Evolutionary conservation across 1,284 basidiomycete genomes (phyloP).

Genomic region (Puccinia novopanici): DNA sequence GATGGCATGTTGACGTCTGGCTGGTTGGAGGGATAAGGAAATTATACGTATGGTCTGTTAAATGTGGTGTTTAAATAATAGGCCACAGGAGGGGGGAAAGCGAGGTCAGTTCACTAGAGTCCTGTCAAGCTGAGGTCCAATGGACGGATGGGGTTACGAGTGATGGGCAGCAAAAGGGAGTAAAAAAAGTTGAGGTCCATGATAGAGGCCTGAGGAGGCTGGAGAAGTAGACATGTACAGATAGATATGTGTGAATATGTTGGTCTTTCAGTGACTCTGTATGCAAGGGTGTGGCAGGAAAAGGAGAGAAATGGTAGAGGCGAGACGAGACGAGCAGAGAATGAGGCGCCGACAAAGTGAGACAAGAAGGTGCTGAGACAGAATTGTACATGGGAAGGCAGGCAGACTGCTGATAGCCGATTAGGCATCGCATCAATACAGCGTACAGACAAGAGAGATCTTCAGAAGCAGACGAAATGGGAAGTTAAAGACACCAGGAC

Average conservation of each 20-base stretch:
- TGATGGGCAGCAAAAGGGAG: background rate
- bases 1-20: slow-evolving; percentile 10
- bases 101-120: background rate
- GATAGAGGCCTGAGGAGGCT: slow-evolving; percentile 19
- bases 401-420: slow-evolving; percentile 1
- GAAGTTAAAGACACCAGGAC: background rate
- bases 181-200: background rate
- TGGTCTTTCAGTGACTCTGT: slow-evolving; percentile 7
- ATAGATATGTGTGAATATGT: background rate
- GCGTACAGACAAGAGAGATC: slow-evolving; percentile 7
- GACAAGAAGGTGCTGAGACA: slow-evolving; percentile 1
- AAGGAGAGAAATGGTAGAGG: slow-evolving; percentile 11
- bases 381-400: background rate
- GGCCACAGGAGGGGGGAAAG: background rate
- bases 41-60: background rate
- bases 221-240: background rate
- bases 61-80: background rate
- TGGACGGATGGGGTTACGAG: background rate
- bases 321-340: background rate
- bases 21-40: background rate
- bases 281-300: slow-evolving; percentile 19
- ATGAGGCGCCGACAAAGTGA: slow-evolving; percentile 10
- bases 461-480: slow-evolving; percentile 15
- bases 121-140: background rate
- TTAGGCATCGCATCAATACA: slow-evolving; percentile 1